Conservation (phyloP, 2,329 filamentous ascomycete species). For the Fusarium praegraminearum region DNA sequence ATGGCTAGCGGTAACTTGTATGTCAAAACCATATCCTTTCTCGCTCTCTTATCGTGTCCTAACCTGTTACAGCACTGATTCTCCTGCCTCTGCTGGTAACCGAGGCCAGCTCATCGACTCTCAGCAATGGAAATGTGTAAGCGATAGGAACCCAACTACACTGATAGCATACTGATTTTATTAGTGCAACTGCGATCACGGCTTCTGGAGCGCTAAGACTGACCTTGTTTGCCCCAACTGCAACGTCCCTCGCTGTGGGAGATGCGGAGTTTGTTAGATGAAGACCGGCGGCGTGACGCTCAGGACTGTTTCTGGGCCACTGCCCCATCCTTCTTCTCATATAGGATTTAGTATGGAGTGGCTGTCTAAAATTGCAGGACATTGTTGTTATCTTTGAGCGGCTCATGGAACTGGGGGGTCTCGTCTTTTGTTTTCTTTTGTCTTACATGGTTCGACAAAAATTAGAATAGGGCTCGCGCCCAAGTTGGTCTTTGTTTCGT, state of each 20-base stretch:
- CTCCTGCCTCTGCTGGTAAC: slow-evolving; percentile 3
- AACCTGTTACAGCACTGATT: slow-evolving; percentile 1
- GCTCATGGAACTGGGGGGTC: neutral
- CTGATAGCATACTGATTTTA: neutral
- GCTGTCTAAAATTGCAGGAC: neutral
- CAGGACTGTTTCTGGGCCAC: too few species aligned
- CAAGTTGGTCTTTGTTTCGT: neutral
- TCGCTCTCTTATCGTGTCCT: neutral
- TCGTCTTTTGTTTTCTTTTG: neutral
- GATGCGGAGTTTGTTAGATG: slow-evolving; percentile 37
- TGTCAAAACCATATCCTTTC: neutral
- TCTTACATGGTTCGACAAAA: neutral
- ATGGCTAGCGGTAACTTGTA: slow-evolving; percentile 21
- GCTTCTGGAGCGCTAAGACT: neutral
- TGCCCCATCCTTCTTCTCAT: neutral
- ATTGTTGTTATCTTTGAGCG: neutral
- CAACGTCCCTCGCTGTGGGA: slow-evolving; percentile 22
- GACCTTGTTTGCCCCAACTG: slow-evolving; percentile 8
- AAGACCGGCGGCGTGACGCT: fast-evolving
- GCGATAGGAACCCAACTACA: neutral
- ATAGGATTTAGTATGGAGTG: neutral
- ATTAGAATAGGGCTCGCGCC: slow-evolving; percentile 22
- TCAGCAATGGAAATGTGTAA: slow-evolving; percentile 18
- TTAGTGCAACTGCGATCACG: slow-evolving; percentile 15
- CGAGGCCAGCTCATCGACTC: slow-evolving; percentile 11